Base-by-base conservation (phyloP, 192 early-diverging fungal species). In the Ambispora gerdemannii region DNA sequence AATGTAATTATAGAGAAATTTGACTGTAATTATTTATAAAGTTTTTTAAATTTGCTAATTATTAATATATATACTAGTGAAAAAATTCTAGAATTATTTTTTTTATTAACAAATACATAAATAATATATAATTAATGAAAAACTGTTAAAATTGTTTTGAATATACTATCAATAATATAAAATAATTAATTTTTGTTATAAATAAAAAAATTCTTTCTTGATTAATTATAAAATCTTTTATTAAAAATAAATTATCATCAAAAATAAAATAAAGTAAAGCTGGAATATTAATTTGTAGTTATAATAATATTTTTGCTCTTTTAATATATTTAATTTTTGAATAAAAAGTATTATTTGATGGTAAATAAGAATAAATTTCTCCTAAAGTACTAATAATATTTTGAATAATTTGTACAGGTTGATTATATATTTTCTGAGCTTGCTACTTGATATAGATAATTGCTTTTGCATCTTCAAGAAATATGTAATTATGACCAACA, bases 111-210 rank as follows among this genome's bases (percentile, higher is more conserved):
- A 25, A 25, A 15, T 8, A 25, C 63, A 17, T 64, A 38, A 10
- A 64, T 64, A 24, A 13, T 49, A 27, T 49, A 64, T 43, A 63
- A 4, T 43, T 63, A 20, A 0, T 15, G n/a, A 24, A 63, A 63
- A 15, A 62, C 22, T 24, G 35, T 43, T 24, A 35, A 20, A 43
- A 20, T 24, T n/a, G 36, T 63, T 63, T 36, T 17, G 25, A 38
- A 63, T 2, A 19, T 63, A 24, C 35, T 8, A 63, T 63, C 61
- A 2, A 63, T 43, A 20, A 43, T 34, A 31, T 35, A 63, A 43
- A 38, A 63, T 13, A 24, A 24, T 63, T 63, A 24, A 20, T 20
- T 63, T 34, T 63, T 6, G 61, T 63, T 13, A 35, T 63, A 13
- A 38, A 63, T 38, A 63, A 10, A 63, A 38, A 24, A 38, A 63